Conservation (phyloP, 1,284 basidiomycete genomes). For the Ustilago loliicola region DNA sequence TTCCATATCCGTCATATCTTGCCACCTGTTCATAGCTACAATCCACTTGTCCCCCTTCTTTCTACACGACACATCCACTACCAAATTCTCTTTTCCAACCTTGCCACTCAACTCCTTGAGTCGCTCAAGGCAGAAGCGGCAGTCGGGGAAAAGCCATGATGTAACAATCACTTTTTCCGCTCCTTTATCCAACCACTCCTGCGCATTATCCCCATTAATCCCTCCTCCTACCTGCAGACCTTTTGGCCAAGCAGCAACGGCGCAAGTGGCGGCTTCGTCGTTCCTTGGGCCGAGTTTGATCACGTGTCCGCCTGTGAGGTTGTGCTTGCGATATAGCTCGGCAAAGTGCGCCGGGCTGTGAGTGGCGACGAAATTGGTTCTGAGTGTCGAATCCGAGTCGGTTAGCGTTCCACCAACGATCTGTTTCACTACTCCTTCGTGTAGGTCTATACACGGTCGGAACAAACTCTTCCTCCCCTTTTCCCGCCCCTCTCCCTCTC, state of each 20-base stretch:
- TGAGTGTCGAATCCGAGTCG: constrained; percentile 74
- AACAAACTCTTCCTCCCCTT: constrained; percentile 74
- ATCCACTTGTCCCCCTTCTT: constrained; percentile 84
- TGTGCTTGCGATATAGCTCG: constrained; percentile 79
- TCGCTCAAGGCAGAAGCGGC: constrained; percentile 81
- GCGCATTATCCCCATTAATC: constrained; percentile 84
- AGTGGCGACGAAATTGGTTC: constrained; percentile 92
- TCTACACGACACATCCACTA: constrained; percentile 96
- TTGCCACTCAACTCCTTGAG: constrained; percentile 77
- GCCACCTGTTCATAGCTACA: constrained; percentile 99
- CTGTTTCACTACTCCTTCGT: constrained; percentile 85
- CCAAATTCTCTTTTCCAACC: constrained; percentile 87
- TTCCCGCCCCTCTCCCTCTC: not conserved
- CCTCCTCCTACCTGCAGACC: constrained; percentile 94
- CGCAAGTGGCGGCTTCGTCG: constrained; percentile 85
- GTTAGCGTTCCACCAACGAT: constrained; percentile 93
- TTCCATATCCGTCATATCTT: constrained; percentile 93
- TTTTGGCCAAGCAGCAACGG: constrained; percentile 83
- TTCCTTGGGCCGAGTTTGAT: constrained; percentile 94
- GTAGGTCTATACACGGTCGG: constrained; percentile 96
- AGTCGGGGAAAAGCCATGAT: constrained; percentile 89
- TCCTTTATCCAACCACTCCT: constrained; percentile 86
- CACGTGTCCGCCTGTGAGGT: constrained; percentile 88
- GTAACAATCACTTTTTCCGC: constrained; percentile 98
- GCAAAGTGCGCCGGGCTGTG: constrained; percentile 87